Base-by-base conservation (phyloP, 2,329 filamentous ascomycete genomes). In the Aspergillus caelatus region DNA sequence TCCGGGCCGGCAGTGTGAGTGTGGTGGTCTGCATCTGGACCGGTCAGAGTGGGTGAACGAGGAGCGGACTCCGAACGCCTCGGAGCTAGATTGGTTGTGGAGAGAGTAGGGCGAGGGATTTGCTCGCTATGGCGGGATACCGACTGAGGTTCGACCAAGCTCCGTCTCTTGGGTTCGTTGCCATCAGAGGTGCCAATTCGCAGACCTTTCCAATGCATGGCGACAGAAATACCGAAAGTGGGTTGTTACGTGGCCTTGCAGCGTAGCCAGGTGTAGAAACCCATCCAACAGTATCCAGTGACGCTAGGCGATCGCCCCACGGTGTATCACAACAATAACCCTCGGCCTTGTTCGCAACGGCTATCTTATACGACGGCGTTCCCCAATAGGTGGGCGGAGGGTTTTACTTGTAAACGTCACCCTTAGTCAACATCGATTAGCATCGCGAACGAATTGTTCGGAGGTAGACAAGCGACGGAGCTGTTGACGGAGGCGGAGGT, bases 131-230 rank as follows among this genome's bases (percentile, higher is more conserved):
- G 75, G 62, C 76, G 75, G 55, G 70, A 64, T 48, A 71, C 70
- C 36, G 69, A 34, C 48, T 71, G 70, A 32, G 71, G 65, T 58
- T 77, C 74, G 39, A 74, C 64, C 57, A 72, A 65, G 64, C 71
- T 77, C 56, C 74, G 76, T 68, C 74, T 69, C 67, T 78, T 79
- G 58, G 74, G 70, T 45, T 72, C 71, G 68, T 67, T 73, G 65
- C 68, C 68, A 66, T 79, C 74, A 61, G 68, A 66, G 57, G 75
- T 68, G 65, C 72, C 71, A 45, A 79, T 70, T 60, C 77, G 74
- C 60, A 78, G 69, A 57, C 74, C 74, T 74, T 77, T 78, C 75
- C 77, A 78, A 76, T 78, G 75, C 77, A 79, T 79, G 68, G 67
- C 71, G 72, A 67, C 68, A 62, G 58, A 28, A 67, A 70, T 61